phyloP scores from a whole-genome alignment of 192 early-diverging fungal species.

The Radiomyces spectabilis region DNA sequence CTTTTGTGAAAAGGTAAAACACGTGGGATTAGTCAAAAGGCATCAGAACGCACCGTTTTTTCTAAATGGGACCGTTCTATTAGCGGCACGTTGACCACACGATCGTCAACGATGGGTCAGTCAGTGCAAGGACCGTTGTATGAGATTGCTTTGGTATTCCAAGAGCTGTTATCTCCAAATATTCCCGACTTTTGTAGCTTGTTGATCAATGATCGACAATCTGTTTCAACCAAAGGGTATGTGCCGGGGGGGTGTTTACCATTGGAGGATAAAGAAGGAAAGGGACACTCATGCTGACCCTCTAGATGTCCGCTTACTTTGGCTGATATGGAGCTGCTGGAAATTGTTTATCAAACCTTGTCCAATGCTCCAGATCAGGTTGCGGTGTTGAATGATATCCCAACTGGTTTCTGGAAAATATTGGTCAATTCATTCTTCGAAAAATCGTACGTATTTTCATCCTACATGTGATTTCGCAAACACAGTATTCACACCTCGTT shows the following conservation, averaged over 20 bases:
- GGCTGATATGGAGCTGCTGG: constrained; percentile 15
- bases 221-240: constrained; percentile 2
- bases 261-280: too few species aligned
- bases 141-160: constrained; percentile 6
- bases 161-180: constrained; percentile 12
- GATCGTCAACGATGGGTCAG: constrained; percentile 3
- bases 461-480: too few species aligned
- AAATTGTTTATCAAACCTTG: constrained; percentile 14
- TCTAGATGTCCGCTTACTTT: constrained; percentile 5
- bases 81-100: constrained; percentile 11
- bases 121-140: constrained; percentile 17
- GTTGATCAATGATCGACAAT: constrained; percentile 3
- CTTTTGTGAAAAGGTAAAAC: constrained; percentile 22
- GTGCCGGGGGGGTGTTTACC: neutral
- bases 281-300: neutral
- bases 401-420: constrained; percentile 23
- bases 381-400: constrained; percentile 8
- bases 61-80: neutral
- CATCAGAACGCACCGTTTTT: too few species aligned
- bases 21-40: too few species aligned
- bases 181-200: constrained; percentile 8
- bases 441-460: constrained; percentile 15
- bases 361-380: constrained; percentile 3
- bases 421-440: constrained; percentile 29
- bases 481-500: too few species aligned